Evolutionary conservation across 2,329 filamentous ascomycete genomes (phyloP), one percentile per base, ranked within the genome.

Genomic region (Hymenotorrendiella dingleyae): DNA sequence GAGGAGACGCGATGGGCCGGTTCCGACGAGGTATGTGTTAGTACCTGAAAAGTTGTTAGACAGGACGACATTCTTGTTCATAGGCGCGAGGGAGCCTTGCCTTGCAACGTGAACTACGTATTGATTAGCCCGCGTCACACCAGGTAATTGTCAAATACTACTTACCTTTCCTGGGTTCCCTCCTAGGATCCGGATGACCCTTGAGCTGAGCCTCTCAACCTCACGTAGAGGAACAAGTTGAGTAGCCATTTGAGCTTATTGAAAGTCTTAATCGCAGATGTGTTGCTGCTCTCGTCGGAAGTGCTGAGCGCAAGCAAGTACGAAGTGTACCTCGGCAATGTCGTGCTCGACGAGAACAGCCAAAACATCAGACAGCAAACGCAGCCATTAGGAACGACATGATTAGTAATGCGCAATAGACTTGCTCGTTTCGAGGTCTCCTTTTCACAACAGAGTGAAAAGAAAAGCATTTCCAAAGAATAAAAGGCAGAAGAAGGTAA

Each of bases 21-120:
- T 81, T 45, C 93, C 93, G 46, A 98, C 60, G 14, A 98, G 75
- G 63, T 98, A 98, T 24, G 93, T 98, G 64, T 98, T 98, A 54
- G 93, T 96, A 49, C 89, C 83, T 65, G 84, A 78, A 9, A 84
- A 67, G 4, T 77, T 74, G 57, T 49, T 28, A 41, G 50, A 28
- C 34, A 14, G 33, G n/a, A 26, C 17, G 11, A 9, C 29, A 30
- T 11, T 11, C 20, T 4, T 12, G 81, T 82, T 14, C 16, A 29
- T 9, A 17, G 24, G 27, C 16, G 26, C n/a, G 14, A 39, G 40
- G 22, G 27, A 40, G 17, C 32, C 9, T 32, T 60, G 72, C 77
- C 78, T 73, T 82, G 78, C n/a, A 82, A 62, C 1, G 76, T 76
- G 58, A 80, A 82, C 73, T 76, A 48, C 22, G 30, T 19, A 14